Percentiles rank a stretch among this genome's conserved stretches.
Evolutionary conservation across 345 rosid genomes (phyloP).

Genomic region (Boechera stricta): DNA sequence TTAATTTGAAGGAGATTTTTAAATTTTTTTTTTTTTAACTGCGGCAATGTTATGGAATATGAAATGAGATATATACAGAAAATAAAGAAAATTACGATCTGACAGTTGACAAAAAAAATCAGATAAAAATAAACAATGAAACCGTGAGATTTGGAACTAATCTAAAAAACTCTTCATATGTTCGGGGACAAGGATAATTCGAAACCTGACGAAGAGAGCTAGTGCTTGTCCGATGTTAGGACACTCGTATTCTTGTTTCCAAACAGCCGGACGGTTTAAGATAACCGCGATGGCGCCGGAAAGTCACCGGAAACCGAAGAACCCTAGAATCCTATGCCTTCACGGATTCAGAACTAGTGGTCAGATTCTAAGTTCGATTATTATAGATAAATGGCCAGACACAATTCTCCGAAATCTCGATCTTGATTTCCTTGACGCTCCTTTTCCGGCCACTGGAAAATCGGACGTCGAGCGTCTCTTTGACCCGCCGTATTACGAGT

Average conservation of each 20-base stretch:
- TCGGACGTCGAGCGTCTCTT: conserved; percentile 53
- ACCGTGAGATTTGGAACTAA: neutral
- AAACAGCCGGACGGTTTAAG: conserved; percentile 25
- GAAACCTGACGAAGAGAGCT: neutral
- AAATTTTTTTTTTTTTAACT: too few species aligned
- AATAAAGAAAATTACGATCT: too few species aligned
- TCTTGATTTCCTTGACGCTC: conserved; percentile 53
- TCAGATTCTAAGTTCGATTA: conserved; percentile 38
- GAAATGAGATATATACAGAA: too few species aligned
- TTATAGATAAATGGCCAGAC: conserved; percentile 41
- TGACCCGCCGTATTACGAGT: conserved; percentile 55
- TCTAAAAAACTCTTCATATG: neutral
- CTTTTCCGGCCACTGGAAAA: conserved; percentile 50
- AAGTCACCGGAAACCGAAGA: conserved; percentile 21
- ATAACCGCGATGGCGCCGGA: conserved; percentile 37
- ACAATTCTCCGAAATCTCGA: conserved; percentile 45
- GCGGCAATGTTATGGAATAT: too few species aligned
- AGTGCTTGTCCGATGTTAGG: conserved; percentile 22
- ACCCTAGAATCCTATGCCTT: conserved; percentile 49
- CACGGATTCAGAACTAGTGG: conserved; percentile 59
- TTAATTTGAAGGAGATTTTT: too few species aligned
- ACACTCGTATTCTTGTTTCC: conserved; percentile 20
- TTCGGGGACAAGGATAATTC: neutral
- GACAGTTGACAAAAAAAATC: too few species aligned
- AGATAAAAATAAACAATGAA: too few species aligned